A percentile compares a stretch with the other conserved stretches of the same genome.
Conservation (phyloP, 2,329 filamentous ascomycete species). For the Ceratocystis destructans region DNA sequence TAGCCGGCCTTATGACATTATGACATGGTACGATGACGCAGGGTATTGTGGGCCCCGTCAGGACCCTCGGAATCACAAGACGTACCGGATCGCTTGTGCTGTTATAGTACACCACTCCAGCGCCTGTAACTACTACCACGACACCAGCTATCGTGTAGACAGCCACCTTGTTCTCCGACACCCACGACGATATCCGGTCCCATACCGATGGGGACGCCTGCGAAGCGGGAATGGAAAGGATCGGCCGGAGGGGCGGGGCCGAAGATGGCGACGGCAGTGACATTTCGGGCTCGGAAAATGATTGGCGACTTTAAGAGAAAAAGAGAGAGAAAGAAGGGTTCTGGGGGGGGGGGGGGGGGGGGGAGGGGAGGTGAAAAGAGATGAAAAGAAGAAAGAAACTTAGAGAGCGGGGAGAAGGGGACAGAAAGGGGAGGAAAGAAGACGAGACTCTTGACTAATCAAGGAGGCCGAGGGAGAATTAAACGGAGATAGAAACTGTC, state of each 20-base stretch:
- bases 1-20: too few species aligned
- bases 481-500: not conserved
- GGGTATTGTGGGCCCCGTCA: too few species aligned
- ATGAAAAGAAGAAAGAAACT: not conserved
- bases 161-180: slow-evolving; percentile 84
- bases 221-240: slow-evolving; percentile 18
- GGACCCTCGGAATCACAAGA: slow-evolving; percentile 16
- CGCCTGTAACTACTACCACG: slow-evolving; percentile 78
- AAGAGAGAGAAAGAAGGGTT: not conserved
- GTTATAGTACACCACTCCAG: slow-evolving; percentile 80
- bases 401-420: not conserved
- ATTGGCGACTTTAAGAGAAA: not conserved
- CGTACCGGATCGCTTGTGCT: slow-evolving; percentile 47
- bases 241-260: slow-evolving; percentile 15
- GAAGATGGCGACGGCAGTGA: slow-evolving; percentile 19
- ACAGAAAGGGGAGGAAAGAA: too few species aligned
- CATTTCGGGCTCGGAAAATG: slow-evolving; percentile 8
- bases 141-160: slow-evolving; percentile 95
- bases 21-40: too few species aligned
- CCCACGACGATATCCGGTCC: slow-evolving; percentile 85
- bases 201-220: slow-evolving; percentile 44
- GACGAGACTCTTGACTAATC: not conserved
- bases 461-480: not conserved
- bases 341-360: not conserved
- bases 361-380: not conserved